phyloP scores from a whole-genome alignment of 2,329 filamentous ascomycete species.

The Trichoderma sp. region DNA sequence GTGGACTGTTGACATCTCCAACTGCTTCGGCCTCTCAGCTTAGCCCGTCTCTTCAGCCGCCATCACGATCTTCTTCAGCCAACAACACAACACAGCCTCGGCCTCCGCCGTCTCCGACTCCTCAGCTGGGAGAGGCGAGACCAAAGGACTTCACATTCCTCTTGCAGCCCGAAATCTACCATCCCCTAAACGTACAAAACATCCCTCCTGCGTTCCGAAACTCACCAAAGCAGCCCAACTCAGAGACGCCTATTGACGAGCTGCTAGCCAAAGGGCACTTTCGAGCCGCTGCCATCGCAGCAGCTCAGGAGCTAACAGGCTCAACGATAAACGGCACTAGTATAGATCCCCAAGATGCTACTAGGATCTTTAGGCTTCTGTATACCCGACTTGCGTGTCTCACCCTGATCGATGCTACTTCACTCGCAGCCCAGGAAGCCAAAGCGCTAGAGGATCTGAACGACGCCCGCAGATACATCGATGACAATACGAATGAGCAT shows the following conservation, averaged over 20 bases:
- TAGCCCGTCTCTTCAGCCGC: slow-evolving; percentile 13
- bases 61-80: slow-evolving; percentile 26
- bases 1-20: slow-evolving; percentile 32
- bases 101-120: slow-evolving; percentile 29
- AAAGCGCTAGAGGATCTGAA: slow-evolving; percentile 63
- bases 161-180: slow-evolving; percentile 77
- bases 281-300: slow-evolving; percentile 70
- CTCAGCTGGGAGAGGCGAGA: slow-evolving; percentile 32
- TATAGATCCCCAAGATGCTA: slow-evolving; percentile 55
- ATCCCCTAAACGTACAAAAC: slow-evolving; percentile 66
- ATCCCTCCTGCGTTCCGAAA: slow-evolving; percentile 66
- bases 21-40: slow-evolving; percentile 27
- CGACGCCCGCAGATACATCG: slow-evolving; percentile 53
- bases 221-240: slow-evolving; percentile 60
- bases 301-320: slow-evolving; percentile 59
- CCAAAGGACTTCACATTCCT: slow-evolving; percentile 77
- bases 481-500: slow-evolving; percentile 54
- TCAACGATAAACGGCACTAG: slow-evolving; percentile 42
- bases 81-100: slow-evolving; percentile 28
- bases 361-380: slow-evolving; percentile 70
- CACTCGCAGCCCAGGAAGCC: slow-evolving; percentile 66
- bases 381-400: slow-evolving; percentile 81
- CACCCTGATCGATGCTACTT: slow-evolving; percentile 70
- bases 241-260: slow-evolving; percentile 62
- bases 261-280: slow-evolving; percentile 75